Conservation (phyloP, 345 rosid species). For the Citrus trifoliata region DNA sequence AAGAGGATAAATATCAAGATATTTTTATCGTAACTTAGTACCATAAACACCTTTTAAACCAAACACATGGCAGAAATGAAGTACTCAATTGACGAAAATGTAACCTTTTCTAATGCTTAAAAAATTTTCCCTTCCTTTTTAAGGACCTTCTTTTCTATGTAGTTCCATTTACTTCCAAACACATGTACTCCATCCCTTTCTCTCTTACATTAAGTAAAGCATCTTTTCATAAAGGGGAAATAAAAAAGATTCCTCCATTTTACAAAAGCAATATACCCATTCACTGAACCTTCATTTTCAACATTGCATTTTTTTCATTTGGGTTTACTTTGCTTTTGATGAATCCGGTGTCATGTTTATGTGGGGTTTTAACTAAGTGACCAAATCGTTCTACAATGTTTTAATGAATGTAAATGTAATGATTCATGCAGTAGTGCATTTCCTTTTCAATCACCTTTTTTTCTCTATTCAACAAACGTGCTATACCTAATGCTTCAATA, state of each 20-base stretch:
- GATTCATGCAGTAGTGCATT: not conserved
- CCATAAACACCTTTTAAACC: not conserved
- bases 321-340: not conserved
- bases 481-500: constrained; percentile 17
- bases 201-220: constrained; percentile 9
- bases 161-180: not conserved
- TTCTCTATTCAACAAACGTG: constrained; percentile 13
- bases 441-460: constrained; percentile 7
- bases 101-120: not conserved
- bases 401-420: not conserved
- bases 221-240: constrained; percentile 10
- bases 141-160: too few species aligned
- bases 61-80: not conserved
- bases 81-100: not conserved
- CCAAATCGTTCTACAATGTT: not conserved
- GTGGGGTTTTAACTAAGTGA: not conserved
- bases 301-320: not conserved
- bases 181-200: constrained; percentile 4
- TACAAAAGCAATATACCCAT: not conserved
- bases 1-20: not conserved
- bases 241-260: not conserved
- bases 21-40: not conserved
- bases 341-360: not conserved
- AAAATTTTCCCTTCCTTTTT: not conserved
- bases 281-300: not conserved